phyloP scores from a whole-genome alignment of 2,329 filamentous ascomycete genomes.

The Mycosphaerella arachidis region DNA sequence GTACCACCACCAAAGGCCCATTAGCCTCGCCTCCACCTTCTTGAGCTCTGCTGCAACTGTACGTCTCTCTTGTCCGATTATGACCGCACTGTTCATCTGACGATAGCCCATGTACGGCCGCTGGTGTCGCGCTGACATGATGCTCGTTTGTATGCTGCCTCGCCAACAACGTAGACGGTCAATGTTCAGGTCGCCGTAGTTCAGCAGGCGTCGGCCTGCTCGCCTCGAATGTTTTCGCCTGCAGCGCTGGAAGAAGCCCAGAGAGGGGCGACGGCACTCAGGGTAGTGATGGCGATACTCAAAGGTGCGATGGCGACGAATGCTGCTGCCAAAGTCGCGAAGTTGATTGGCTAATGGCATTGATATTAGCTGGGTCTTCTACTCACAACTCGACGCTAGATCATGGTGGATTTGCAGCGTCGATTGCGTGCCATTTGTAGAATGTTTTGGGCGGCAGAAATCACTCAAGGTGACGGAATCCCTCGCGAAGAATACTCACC shows the following conservation, averaged over 20 bases:
- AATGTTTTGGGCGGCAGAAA: background rate
- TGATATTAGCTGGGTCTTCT: background rate
- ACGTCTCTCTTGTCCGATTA: background rate
- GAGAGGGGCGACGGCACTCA: background rate
- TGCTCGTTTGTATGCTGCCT: background rate
- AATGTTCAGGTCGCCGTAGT: background rate
- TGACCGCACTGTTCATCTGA: background rate
- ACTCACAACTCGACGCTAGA: background rate
- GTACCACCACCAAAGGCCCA: background rate
- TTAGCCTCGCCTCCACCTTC: background rate
- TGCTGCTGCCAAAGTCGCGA: background rate
- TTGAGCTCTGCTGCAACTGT: background rate
- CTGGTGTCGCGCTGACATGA: background rate
- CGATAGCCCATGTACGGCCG: background rate
- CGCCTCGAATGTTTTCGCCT: background rate
- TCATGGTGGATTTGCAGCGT: background rate
- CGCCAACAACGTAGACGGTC: background rate
- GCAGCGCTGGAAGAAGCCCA: background rate
- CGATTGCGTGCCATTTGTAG: background rate
- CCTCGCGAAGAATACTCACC: background rate
- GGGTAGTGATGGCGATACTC: background rate
- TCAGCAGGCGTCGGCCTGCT: background rate
- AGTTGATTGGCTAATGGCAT: background rate
- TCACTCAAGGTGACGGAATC: too few relatives aligned
- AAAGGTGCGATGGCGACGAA: background rate